Conservation (phyloP, 2,329 filamentous ascomycete genomes). For the Colletotrichum filicis region DNA sequence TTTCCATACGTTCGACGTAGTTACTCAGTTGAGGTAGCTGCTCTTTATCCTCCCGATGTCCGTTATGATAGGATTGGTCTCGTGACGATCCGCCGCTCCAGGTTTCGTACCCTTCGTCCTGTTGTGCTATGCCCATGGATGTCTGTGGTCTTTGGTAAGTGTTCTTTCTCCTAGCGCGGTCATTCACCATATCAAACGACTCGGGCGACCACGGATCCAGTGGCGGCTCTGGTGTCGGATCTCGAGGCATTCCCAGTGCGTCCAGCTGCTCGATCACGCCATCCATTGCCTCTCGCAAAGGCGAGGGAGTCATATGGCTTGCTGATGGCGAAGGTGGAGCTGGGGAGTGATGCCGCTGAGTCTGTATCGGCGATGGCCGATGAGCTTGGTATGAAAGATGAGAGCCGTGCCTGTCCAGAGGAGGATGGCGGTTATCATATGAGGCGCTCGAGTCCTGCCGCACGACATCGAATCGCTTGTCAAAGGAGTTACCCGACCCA, state of each 20-base stretch:
- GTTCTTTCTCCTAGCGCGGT: slow-evolving; percentile 49
- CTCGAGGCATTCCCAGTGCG: slow-evolving; percentile 77
- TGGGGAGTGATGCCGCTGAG: slow-evolving; percentile 70
- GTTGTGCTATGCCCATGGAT: slow-evolving; percentile 74
- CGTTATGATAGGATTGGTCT: slow-evolving; percentile 53
- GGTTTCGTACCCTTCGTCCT: slow-evolving; percentile 71
- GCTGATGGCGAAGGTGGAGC: slow-evolving; percentile 74
- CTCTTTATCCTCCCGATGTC: slow-evolving; percentile 58
- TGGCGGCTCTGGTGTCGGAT: slow-evolving; percentile 64
- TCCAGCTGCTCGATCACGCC: slow-evolving; percentile 96
- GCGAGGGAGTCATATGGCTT: slow-evolving; percentile 85
- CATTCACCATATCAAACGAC: slow-evolving; percentile 73
- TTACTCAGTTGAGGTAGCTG: slow-evolving; percentile 80
- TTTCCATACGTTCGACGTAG: slow-evolving; percentile 94
- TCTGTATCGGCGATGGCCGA: slow-evolving; percentile 57
- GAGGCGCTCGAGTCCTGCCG: slow-evolving; percentile 46
- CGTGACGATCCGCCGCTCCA: slow-evolving; percentile 66
- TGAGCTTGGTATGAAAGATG: slow-evolving; percentile 46
- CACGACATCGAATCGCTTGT: slow-evolving; percentile 44
- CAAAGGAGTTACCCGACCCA: slow-evolving; percentile 52
- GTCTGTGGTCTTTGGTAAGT: slow-evolving; percentile 70
- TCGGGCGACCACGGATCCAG: slow-evolving; percentile 91
- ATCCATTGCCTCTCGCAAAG: slow-evolving; percentile 94
- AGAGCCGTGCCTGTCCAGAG: slow-evolving; percentile 51
- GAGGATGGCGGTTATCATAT: slow-evolving; percentile 40